A percentile compares a stretch with the other conserved stretches of the same genome.
Evolutionary conservation across 2,329 filamentous ascomycete genomes (phyloP).

Genomic region (Penicillium sp.): DNA sequence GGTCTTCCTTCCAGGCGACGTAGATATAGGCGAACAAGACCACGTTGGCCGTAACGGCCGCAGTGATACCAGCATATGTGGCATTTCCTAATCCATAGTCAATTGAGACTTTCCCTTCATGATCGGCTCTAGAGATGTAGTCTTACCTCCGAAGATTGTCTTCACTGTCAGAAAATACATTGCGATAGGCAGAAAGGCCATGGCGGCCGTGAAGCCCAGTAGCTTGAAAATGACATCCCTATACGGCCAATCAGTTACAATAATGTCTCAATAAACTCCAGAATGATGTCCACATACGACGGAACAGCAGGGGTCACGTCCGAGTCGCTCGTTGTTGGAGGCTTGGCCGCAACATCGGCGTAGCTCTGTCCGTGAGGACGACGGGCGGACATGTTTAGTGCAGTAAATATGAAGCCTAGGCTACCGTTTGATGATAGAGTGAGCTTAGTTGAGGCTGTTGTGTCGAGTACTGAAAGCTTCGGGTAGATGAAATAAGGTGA

Average conservation of each 20-base stretch:
- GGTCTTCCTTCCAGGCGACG: constrained; percentile 86
- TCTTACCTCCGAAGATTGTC: constrained; percentile 69
- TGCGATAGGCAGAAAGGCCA: constrained; percentile 81
- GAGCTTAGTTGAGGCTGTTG: background rate
- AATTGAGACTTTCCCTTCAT: background rate
- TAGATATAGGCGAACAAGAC: constrained; percentile 87
- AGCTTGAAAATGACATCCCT: constrained; percentile 84
- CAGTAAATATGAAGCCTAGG: background rate
- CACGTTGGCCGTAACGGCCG: constrained; percentile 85
- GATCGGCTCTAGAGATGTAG: background rate
- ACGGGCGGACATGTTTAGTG: constrained; percentile 29
- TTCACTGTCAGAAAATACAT: constrained; percentile 82
- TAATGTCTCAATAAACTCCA: background rate
- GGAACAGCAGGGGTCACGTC: constrained; percentile 80
- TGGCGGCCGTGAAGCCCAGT: constrained; percentile 81
- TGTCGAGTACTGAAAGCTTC: background rate
- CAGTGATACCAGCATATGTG: constrained; percentile 77
- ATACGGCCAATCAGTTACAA: constrained; percentile 32
- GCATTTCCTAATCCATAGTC: constrained; percentile 65
- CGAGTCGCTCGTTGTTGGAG: constrained; percentile 52
- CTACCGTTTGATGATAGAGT: background rate
- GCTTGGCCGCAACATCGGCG: constrained; percentile 28
- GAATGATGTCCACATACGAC: constrained; percentile 52
- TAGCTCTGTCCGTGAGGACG: constrained; percentile 30
- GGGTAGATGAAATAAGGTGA: background rate